A percentile compares a stretch with the other conserved stretches of the same genome.
Conservation (phyloP, 768 basidiomycete species). For the Zangia roseola region DNA sequence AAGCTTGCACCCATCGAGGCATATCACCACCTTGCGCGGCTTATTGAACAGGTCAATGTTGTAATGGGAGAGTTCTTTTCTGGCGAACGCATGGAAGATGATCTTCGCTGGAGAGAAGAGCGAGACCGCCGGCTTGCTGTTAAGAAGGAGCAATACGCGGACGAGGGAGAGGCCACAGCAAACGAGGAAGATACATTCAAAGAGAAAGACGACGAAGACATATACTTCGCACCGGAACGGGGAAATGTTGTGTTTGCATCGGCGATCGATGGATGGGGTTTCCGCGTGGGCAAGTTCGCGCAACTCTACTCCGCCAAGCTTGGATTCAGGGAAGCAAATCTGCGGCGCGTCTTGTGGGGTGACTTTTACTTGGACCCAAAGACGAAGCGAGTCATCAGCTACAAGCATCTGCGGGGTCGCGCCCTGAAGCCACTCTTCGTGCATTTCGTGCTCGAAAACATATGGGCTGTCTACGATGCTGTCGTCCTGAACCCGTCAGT, state of each 20-base stretch:
- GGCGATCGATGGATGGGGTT: slow-evolving; percentile 97
- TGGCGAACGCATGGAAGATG: slow-evolving; percentile 94
- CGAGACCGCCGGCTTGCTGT: slow-evolving; percentile 76
- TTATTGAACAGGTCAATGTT: slow-evolving; percentile 97
- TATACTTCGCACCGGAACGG: slow-evolving; percentile 93
- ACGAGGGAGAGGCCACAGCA: slow-evolving; percentile 58
- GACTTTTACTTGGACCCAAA: slow-evolving; percentile 97
- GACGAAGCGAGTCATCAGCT: slow-evolving; percentile 86
- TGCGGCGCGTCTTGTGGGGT: slow-evolving; percentile 91
- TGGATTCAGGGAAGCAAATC: slow-evolving; percentile 83
- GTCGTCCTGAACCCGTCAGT: slow-evolving; percentile 87
- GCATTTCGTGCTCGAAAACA: slow-evolving; percentile 94
- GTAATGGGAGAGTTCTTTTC: slow-evolving; percentile 98
- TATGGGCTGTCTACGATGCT: slow-evolving; percentile 96
- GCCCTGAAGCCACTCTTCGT: slow-evolving; percentile 93
- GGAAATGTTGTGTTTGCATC: slow-evolving; percentile 97
- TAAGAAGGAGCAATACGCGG: slow-evolving; percentile 69
- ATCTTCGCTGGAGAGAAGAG: slow-evolving; percentile 91
- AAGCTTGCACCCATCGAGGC: slow-evolving; percentile 89
- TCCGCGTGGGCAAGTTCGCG: slow-evolving; percentile 90
- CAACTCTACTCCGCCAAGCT: slow-evolving; percentile 89
- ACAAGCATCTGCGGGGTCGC: slow-evolving; percentile 87
- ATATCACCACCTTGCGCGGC: slow-evolving; percentile 87
- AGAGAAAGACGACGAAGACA: slow-evolving; percentile 96
- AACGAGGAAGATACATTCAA: slow-evolving; percentile 72